Evolutionary conservation across 73 alveolate genomes (phyloP), one percentile per base, ranked within the genome.

Genomic region (Durusdinium trenchii): DNA sequence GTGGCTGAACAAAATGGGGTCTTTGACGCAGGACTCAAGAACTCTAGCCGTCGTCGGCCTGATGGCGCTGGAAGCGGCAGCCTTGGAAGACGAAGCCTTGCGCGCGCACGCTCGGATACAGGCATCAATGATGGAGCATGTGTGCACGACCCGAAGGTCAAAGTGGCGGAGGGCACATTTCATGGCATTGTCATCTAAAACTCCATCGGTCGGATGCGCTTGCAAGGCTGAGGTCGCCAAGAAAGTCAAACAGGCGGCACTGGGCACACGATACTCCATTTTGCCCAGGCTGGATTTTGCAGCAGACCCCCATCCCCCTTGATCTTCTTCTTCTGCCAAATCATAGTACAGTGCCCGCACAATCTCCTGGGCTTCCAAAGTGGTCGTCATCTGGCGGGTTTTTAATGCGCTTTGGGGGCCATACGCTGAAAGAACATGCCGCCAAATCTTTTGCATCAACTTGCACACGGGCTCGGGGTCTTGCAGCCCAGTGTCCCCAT

Each of bases 201-300:
- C 26, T 23, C 1, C 38, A 23, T 28, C 10, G 14, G 3, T 14
- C 18, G n/a, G 32, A 12, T 10, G 43, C 2, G 40, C 57, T 6
- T 7, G 20, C 38, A 36, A 36, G 43, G 78, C 78, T 28, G 50
- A 36, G 26, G 38, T 54, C 12, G 18, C n/a, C 32, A 84, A n/a
- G 57, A 35, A 12, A 12, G 81, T 46, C 54, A 85, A 42, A 4
- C 9, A 43, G 20, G 94, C 94, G 4, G 78, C 94, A 7, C 79
- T 51, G 2, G 81, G 94, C 78, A 54, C 94, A 32, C 36, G 81
- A 42, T 85, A 85, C 40, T 85, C 94, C 94, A 85, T 85, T 26
- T 85, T 85, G 23, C 94, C 94, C 10, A 51, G n/a, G 28, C 81
- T n/a, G 0, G 94, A 51, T 9, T n/a, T n/a, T 14, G n/a, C 61